Base-by-base conservation (phyloP, 139 green algal genomes). In the Mesostigma viride region DNA sequence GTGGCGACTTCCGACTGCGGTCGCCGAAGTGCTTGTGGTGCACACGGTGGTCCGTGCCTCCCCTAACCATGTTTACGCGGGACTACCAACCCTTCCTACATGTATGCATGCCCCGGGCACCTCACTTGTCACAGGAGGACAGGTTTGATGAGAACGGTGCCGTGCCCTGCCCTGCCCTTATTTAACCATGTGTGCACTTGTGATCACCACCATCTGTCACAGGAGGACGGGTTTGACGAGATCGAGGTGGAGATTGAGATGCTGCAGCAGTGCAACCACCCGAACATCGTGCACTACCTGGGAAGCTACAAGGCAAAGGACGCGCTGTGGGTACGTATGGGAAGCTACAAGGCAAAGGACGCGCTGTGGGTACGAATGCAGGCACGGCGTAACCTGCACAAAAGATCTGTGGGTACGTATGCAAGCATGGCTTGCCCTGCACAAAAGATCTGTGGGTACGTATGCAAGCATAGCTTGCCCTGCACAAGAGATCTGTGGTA, bases 231-330 rank as follows among this genome's bases (percentile, higher is more conserved):
- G 8, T 72, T 40, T 48, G 63, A 71, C 1, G 63, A 71, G 40
- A 71, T 76, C n/a, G 30, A 64, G 14, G 48, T 48, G 0, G 70
- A 76, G 64, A 76, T 76, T 60, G 63, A 71, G 51, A 72, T 82
- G 73, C 76, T 97, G 34, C 65, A 86, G 0, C 82, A 85, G 44
- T 97, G 92, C 80, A 85, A 93, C 71, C 92, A 98, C 71, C 89
- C 92, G 51, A 97, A 97, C 70, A 81, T 98, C 2, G 92, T 98
- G 24, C 81, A 71, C 28, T 95, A 95, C 76, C 62, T 89, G 34
- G 87, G 64, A n/a, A 72, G 35, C 45, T 69, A 71, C 68, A 68
- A 64, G 20, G 58, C 40, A 2, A 35, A 57, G 8, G 59, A 78
- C 61, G 70, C 45, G 3, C 31, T 78, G 8, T 81, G 74, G 74